Conservation (phyloP, 768 basidiomycete species). For the Hemileccinum impolitum region DNA sequence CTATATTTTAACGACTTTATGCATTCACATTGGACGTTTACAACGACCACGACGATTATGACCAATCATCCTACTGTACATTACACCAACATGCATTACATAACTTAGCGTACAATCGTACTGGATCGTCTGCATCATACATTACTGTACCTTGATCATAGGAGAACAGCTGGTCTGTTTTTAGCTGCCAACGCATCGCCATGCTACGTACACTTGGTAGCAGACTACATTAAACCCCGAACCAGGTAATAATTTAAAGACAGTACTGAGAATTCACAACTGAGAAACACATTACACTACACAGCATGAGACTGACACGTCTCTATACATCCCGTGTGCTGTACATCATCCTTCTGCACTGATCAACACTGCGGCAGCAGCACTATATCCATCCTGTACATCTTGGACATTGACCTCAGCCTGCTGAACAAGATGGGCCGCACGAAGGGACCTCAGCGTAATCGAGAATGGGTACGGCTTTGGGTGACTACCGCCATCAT, state of each 20-base stretch:
- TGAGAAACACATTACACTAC: no score
- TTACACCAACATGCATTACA: conserved; percentile 4
- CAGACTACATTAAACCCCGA: no score
- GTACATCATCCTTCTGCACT: no score
- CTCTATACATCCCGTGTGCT: no score
- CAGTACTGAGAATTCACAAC: no score
- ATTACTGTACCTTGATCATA: conserved; percentile 8
- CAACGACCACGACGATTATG: conserved; percentile 8
- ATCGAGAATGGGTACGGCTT: conserved; percentile 21
- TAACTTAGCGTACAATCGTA: conserved; percentile 22
- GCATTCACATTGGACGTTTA: conserved; percentile 7
- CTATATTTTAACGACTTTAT: not conserved
- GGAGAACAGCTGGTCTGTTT: conserved; percentile 18
- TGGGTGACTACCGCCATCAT: conserved; percentile 7
- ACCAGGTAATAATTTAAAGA: no score
- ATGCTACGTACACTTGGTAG: not conserved
- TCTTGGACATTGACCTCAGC: conserved; percentile 2
- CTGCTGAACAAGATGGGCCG: conserved; percentile 13
- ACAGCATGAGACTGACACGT: no score
- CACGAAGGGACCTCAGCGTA: conserved; percentile 12
- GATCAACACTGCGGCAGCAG: no score
- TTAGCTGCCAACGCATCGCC: no score
- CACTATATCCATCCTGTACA: not conserved
- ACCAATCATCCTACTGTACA: conserved; percentile 15
- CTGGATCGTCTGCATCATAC: conserved; percentile 7